Evolutionary conservation across 306 rosid species (phyloP).

Genomic region (Ammopiptanthus mongolicus): DNA sequence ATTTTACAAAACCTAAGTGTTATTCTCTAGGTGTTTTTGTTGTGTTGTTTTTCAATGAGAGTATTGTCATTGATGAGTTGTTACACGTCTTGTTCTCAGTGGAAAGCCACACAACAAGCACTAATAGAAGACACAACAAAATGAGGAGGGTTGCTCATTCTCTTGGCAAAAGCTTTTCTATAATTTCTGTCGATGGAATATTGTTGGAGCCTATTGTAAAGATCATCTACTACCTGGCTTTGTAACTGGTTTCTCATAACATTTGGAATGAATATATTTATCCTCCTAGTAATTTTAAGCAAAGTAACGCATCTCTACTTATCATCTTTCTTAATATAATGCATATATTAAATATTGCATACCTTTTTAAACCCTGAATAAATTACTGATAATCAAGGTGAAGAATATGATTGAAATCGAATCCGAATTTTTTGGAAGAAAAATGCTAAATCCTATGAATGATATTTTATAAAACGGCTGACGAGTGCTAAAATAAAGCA

Average conservation of each 20-base stretch:
- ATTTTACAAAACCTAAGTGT: too few relatives aligned
- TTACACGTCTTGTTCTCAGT: too few relatives aligned
- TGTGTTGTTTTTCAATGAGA: too few relatives aligned
- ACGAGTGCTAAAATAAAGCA: too few relatives aligned
- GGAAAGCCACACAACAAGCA: too few relatives aligned
- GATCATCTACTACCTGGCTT: not conserved
- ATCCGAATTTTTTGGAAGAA: not conserved
- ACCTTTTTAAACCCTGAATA: not conserved
- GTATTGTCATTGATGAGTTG: too few relatives aligned
- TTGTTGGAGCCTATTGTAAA: not conserved
- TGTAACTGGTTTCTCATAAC: too few relatives aligned
- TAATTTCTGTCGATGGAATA: too few relatives aligned
- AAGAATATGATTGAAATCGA: not conserved
- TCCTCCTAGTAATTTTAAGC: not conserved
- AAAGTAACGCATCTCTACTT: not conserved
- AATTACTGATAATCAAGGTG: not conserved
- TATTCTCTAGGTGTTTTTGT: too few relatives aligned
- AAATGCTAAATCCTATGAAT: not conserved
- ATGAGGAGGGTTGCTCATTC: not conserved
- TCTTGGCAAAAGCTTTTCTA: too few relatives aligned
- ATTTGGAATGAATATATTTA: not conserved
- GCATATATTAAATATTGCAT: not conserved
- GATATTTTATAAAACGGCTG: not conserved
- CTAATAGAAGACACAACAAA: not conserved
- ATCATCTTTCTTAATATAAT: not conserved